Conservation (phyloP, 345 rosid species). For the Eucalyptus rudis region DNA sequence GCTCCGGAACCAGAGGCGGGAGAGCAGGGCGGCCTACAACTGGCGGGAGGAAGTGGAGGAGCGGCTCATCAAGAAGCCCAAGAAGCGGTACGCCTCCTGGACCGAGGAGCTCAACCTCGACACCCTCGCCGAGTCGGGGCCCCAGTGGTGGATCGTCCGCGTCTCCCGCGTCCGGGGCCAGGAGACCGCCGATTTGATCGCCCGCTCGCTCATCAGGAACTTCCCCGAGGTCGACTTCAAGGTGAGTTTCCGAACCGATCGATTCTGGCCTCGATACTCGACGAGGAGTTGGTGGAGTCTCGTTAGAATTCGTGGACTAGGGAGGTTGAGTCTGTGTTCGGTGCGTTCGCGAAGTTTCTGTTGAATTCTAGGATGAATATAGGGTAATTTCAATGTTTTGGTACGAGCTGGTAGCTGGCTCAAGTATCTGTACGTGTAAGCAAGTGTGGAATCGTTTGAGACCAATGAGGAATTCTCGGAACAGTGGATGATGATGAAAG, state of each 20-base stretch:
- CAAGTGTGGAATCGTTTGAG: background rate
- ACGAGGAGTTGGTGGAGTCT: background rate
- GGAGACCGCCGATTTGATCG: constrained; percentile 48
- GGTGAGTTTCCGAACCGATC: constrained; percentile 10
- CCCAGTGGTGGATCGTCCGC: constrained; percentile 77
- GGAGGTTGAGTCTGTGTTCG: background rate
- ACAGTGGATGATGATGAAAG: background rate
- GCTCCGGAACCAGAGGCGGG: constrained; percentile 70
- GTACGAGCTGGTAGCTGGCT: background rate
- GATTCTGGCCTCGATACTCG: background rate
- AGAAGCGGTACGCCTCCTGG: constrained; percentile 39
- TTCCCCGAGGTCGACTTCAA: constrained; percentile 54
- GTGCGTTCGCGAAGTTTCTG: background rate
- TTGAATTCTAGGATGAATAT: background rate
- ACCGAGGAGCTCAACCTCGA: constrained; percentile 66
- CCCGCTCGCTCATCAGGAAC: constrained; percentile 36
- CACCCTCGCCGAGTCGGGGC: constrained; percentile 49
- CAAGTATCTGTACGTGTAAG: background rate
- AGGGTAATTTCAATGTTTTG: background rate
- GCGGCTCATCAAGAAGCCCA: constrained; percentile 58
- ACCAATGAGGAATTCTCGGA: background rate
- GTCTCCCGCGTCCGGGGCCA: constrained; percentile 44
- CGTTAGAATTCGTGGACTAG: background rate
- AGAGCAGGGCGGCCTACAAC: constrained; percentile 39
- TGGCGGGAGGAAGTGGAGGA: constrained; percentile 91